Evolutionary conservation across 768 basidiomycete species (phyloP).

Genomic region (Psilocybe tampanensis): DNA sequence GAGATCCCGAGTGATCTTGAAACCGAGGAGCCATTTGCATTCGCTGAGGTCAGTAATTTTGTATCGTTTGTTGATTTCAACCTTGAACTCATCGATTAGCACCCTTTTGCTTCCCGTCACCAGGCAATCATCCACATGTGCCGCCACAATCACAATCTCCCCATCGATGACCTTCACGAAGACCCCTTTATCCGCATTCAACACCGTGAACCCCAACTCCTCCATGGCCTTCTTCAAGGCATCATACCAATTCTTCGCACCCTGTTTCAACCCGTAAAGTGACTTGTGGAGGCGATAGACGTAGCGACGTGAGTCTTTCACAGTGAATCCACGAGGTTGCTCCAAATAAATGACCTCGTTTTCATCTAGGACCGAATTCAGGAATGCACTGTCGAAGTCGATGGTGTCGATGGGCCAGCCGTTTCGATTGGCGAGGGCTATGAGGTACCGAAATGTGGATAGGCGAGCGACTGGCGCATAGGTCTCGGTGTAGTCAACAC

Average conservation of each 20-base stretch:
- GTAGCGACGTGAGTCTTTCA: neutral
- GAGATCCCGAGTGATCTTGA: constrained; percentile 27
- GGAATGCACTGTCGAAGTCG: constrained; percentile 14
- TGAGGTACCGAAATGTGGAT: neutral
- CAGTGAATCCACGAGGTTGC: constrained; percentile 2
- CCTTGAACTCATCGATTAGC: constrained; percentile 16
- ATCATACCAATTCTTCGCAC: constrained; percentile 30
- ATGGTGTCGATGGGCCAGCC: constrained; percentile 13
- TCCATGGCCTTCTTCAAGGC: constrained; percentile 22
- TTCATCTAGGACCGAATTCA: constrained; percentile 17
- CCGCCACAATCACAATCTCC: constrained; percentile 21
- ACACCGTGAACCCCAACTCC: constrained; percentile 18
- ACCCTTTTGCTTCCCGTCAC: constrained; percentile 13
- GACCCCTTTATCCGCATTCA: constrained; percentile 24
- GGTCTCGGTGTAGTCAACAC: no score
- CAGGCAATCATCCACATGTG: constrained; percentile 29
- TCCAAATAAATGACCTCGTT: constrained; percentile 11
- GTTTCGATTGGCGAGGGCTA: constrained; percentile 29
- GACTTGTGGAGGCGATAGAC: constrained; percentile 21
- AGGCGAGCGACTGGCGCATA: no score
- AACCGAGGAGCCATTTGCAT: constrained; percentile 28
- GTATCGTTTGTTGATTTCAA: constrained; percentile 9
- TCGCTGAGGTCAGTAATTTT: constrained; percentile 22
- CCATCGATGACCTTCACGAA: constrained; percentile 17
- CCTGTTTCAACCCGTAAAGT: constrained; percentile 36